Evolutionary conservation across 768 basidiomycete species (phyloP).

Genomic region (Rhizopogon vesiculosus): DNA sequence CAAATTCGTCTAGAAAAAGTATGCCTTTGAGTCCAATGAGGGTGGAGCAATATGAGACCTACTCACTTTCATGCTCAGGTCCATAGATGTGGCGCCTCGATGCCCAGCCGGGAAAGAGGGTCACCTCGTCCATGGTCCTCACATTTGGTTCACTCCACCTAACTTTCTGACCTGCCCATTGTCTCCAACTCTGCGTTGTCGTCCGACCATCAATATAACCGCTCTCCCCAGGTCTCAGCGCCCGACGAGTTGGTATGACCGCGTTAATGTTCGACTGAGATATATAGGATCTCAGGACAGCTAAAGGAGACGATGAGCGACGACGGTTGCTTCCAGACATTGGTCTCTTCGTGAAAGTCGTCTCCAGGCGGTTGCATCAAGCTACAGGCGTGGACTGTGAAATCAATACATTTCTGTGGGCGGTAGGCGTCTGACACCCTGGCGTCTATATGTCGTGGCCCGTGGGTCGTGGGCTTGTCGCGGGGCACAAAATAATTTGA

Average conservation of each 20-base stretch:
- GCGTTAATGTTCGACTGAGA: constrained; percentile 36
- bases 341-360: constrained; percentile 2
- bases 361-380: background rate
- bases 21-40: background rate
- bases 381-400: background rate
- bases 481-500: constrained; percentile 9
- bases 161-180: constrained; percentile 63
- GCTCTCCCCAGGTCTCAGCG: constrained; percentile 15
- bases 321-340: constrained; percentile 22
- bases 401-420: background rate
- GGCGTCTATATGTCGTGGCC: background rate
- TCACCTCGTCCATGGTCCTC: constrained; percentile 40
- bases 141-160: constrained; percentile 21
- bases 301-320: constrained; percentile 25
- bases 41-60: background rate
- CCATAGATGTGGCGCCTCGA: constrained; percentile 38
- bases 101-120: constrained; percentile 83
- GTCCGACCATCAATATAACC: constrained; percentile 15
- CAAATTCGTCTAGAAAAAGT: constrained; percentile 45
- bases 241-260: constrained; percentile 14
- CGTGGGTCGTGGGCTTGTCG: background rate
- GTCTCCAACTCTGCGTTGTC: constrained; percentile 44
- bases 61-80: constrained; percentile 23
- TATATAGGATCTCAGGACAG: constrained; percentile 46
- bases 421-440: background rate